Base-by-base conservation (phyloP, 805 yeast genomes). In the Pichia pseudocactophila region DNA sequence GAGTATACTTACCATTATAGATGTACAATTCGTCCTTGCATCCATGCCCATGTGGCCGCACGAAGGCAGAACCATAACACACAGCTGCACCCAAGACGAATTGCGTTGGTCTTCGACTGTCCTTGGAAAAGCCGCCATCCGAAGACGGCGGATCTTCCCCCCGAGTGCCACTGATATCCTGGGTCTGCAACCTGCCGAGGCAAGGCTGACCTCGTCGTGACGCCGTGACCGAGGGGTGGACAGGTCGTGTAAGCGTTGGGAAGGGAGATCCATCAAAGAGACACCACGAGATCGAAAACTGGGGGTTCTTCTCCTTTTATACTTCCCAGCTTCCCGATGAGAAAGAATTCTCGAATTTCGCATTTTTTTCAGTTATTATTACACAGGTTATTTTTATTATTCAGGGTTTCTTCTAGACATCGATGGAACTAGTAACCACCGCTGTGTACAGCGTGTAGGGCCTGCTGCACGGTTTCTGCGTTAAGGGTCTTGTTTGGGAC, bases 71-170 rank as follows among this genome's bases (percentile, higher is more conserved):
- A 22, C 45, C 37, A 30, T 37, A 16, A 32, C 30, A 37, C 34
- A 19, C 35, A 20, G 37, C 40, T 42, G 45, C 45, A 42, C 45
- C 45, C 45, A 42, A 42, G 45, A 42, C 41, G 31, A 8, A 28
- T 37, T 30, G 12, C 12, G 9, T 31, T 25, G 36, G 35, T 41
- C 37, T 27, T 37, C 36, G 32, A 20, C 30, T 34, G 37, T 17
- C 31, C 31, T 5, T 28, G 25, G 7, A 22, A 22, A 12, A 12
- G 15, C 13, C 15, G 11, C 15, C 6, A 28, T 11, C 13, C 15
- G 31, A 28, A 28, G 15, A 28, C n/a, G 27, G 9, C 41, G 16
- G 16, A n/a, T 15, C 35, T 9, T 18, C 26, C n/a, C 26, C 25
- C 36, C 36, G 36, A 36, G 41, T 39, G 37, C 34, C 43, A 19